Conservation (phyloP, 495 filamentous ascomycete genomes). For the Aspergillus baeticus region DNA sequence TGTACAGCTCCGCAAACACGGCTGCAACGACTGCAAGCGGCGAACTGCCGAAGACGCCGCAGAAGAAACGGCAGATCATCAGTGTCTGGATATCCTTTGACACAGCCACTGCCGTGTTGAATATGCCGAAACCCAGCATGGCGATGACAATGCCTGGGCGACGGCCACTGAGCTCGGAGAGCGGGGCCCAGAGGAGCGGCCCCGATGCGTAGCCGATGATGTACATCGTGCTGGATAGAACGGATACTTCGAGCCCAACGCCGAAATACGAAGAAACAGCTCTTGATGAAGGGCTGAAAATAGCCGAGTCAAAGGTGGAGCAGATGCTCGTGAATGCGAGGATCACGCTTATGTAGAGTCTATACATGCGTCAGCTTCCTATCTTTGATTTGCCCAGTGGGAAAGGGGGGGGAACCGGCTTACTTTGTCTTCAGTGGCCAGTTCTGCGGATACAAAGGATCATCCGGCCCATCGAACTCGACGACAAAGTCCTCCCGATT, state of each 20-base stretch:
- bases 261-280: neutral
- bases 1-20: conserved; percentile 42
- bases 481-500: conserved; percentile 75
- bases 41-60: conserved; percentile 40
- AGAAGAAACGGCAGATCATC: conserved; percentile 43
- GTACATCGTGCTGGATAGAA: conserved; percentile 3
- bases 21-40: conserved; percentile 40
- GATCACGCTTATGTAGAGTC: conserved; percentile 25
- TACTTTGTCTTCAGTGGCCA: conserved; percentile 76
- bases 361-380: too few species aligned
- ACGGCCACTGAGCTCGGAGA: conserved; percentile 5
- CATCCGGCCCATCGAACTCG: conserved; percentile 73
- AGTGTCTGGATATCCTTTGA: conserved; percentile 48
- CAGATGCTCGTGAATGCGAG: conserved; percentile 41
- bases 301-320: conserved; percentile 38
- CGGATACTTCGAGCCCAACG: conserved; percentile 3
- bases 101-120: conserved; percentile 51
- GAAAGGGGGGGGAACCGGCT: neutral
- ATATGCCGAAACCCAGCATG: conserved; percentile 18
- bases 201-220: conserved; percentile 6
- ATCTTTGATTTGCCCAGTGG: too few species aligned
- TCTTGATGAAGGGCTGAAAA: conserved; percentile 22
- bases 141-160: neutral
- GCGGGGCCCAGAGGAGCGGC: conserved; percentile 4
- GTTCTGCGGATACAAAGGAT: conserved; percentile 78